These are phyloP conservation scores for Phytophthora pluvialis DNA, from an alignment of 352 stramenopile genomes.

Conservation along the genomic window DNA sequence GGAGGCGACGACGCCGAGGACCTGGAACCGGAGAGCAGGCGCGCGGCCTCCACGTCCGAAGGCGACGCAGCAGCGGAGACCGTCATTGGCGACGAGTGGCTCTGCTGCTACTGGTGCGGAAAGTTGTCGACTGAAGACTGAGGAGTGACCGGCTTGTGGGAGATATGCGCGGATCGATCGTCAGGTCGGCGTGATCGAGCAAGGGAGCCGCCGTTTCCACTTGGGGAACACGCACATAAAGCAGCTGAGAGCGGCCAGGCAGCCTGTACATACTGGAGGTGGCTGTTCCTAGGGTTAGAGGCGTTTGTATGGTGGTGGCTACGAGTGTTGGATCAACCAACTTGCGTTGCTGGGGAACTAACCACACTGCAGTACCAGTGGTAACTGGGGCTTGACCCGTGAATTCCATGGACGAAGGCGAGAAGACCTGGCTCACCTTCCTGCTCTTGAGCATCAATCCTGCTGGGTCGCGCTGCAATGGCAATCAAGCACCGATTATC, in stretches of 20 bases:
- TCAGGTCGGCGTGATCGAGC: slow-evolving; percentile 10
- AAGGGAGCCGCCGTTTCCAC: neutral
- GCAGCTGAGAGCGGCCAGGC: slow-evolving; percentile 4
- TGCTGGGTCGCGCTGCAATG: too few relatives aligned
- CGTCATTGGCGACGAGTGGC: slow-evolving; percentile 4
- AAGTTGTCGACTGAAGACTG: slow-evolving; percentile 17
- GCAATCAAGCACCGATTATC: too few relatives aligned
- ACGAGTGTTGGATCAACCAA: too few relatives aligned
- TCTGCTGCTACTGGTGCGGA: neutral
- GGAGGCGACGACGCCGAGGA: slow-evolving; percentile 9
- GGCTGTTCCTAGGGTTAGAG: neutral
- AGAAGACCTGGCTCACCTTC: too few relatives aligned
- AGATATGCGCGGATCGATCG: slow-evolving; percentile 25
- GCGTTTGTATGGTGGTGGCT: too few relatives aligned
- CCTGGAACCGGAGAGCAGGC: slow-evolving; percentile 9
- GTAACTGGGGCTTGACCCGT: too few relatives aligned
- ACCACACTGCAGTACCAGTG: too few relatives aligned
- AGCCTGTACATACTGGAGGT: neutral
- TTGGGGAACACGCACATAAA: slow-evolving; percentile 12
- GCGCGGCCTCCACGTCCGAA: slow-evolving; percentile 19
- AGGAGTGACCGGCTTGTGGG: neutral
- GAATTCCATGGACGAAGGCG: too few relatives aligned
- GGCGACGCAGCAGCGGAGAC: neutral
- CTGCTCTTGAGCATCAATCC: too few relatives aligned
- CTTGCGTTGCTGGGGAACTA: too few relatives aligned